Evolutionary conservation across 106 monocot species (phyloP).

Genomic region (Dendrobium nobile): DNA sequence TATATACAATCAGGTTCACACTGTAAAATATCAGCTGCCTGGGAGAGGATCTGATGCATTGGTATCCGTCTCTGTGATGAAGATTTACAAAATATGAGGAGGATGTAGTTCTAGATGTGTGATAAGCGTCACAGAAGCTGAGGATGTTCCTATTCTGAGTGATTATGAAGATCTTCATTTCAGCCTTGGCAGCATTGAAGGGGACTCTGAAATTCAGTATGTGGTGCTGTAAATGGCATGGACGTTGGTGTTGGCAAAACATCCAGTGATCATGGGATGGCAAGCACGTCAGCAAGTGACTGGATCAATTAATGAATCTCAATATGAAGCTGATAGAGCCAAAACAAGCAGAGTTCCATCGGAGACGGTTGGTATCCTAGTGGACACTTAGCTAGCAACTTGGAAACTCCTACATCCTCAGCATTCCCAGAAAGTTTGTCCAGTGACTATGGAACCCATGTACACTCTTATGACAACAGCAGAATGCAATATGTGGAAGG

Average conservation of each 20-base stretch:
- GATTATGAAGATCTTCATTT: slow-evolving; percentile 51
- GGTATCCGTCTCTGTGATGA: slow-evolving; percentile 87
- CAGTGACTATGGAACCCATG: slow-evolving; percentile 24
- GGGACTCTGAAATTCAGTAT: slow-evolving; percentile 63
- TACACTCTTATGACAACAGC: slow-evolving; percentile 19
- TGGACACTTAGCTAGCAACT: slow-evolving; percentile 5
- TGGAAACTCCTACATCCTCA: slow-evolving; percentile 16
- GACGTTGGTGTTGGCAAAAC: slow-evolving; percentile 35
- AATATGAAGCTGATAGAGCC: slow-evolving; percentile 32
- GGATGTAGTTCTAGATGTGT: slow-evolving; percentile 54
- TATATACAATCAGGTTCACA: slow-evolving; percentile 49
- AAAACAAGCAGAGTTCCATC: slow-evolving; percentile 20
- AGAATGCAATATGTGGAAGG: slow-evolving; percentile 36
- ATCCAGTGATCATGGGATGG: slow-evolving; percentile 43
- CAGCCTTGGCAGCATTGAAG: slow-evolving; percentile 47
- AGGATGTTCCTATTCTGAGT: slow-evolving; percentile 66
- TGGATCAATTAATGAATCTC: slow-evolving; percentile 66
- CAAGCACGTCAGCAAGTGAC: slow-evolving; percentile 40
- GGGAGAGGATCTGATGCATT: slow-evolving; percentile 89
- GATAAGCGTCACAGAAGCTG: slow-evolving; percentile 72
- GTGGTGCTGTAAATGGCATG: slow-evolving; percentile 90
- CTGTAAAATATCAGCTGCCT: slow-evolving; percentile 88
- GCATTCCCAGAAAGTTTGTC: slow-evolving; percentile 22
- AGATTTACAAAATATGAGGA: slow-evolving; percentile 93
- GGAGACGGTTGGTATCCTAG: slow-evolving; percentile 8